Conservation (phyloP, 2,329 filamentous ascomycete genomes). For the Exophiala calicioides region DNA sequence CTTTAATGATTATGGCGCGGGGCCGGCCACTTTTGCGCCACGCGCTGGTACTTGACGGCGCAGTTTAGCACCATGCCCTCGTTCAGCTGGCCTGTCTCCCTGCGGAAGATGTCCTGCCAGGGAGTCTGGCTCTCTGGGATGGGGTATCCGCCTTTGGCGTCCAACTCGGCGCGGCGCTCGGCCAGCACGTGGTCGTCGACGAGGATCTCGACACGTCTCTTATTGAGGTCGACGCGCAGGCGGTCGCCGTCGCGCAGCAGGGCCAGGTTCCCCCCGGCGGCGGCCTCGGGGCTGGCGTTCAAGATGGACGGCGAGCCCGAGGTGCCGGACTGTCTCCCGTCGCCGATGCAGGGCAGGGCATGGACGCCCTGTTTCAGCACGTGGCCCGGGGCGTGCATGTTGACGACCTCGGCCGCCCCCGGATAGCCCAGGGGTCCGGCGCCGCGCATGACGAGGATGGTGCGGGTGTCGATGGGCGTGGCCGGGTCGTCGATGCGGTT, state of each 20-base stretch:
- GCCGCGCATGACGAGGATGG: slow-evolving; percentile 53
- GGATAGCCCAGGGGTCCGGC: slow-evolving; percentile 54
- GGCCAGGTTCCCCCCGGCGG: slow-evolving; percentile 56
- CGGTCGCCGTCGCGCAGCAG: slow-evolving; percentile 53
- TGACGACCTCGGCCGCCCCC: slow-evolving; percentile 55
- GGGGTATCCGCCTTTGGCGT: slow-evolving; percentile 42
- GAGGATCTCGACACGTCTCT: slow-evolving; percentile 53
- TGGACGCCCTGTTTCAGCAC: slow-evolving; percentile 49
- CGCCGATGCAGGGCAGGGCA: slow-evolving; percentile 55
- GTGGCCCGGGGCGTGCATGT: slow-evolving; percentile 52
- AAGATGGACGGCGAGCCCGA: slow-evolving; percentile 58
- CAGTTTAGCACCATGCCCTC: slow-evolving; percentile 52
- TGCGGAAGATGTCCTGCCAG: slow-evolving; percentile 54
- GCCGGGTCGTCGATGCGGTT: slow-evolving; percentile 44
- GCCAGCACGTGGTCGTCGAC: slow-evolving; percentile 46
- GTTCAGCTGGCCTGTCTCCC: slow-evolving; percentile 48
- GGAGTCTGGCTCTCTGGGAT: slow-evolving; percentile 49
- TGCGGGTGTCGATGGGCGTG: slow-evolving; percentile 42
- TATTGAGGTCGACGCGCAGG: slow-evolving; percentile 53
- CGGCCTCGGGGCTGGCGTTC: slow-evolving; percentile 59
- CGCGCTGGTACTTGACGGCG: slow-evolving; percentile 49
- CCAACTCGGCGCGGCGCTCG: slow-evolving; percentile 41
- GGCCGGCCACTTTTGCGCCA: slow-evolving; percentile 46
- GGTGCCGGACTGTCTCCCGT: slow-evolving; percentile 58
- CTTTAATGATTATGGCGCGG: slow-evolving; percentile 51